Conservation (phyloP, 2,329 filamentous ascomycete genomes). For the Sporothrix brasiliensis region DNA sequence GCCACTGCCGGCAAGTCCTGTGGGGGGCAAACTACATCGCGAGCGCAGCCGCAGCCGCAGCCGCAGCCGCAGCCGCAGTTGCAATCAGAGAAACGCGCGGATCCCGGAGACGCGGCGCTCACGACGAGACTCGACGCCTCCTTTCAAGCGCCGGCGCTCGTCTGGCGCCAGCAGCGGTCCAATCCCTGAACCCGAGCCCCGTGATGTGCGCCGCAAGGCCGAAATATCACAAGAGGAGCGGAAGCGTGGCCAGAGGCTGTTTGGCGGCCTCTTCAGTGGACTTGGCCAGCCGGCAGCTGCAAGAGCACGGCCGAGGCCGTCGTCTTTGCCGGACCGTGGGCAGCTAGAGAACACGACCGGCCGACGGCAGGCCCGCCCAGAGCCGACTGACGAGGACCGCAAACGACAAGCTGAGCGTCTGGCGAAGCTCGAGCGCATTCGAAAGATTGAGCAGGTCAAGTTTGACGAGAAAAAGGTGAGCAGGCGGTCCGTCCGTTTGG, state of each 20-base stretch:
- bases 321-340: background rate
- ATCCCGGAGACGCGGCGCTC: background rate
- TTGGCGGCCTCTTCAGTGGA: constrained; percentile 78
- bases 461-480: constrained; percentile 71
- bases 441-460: constrained; percentile 69
- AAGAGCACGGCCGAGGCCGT: constrained; percentile 66
- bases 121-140: constrained; percentile 2
- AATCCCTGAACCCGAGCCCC: constrained; percentile 14
- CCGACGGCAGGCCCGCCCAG: constrained; percentile 69
- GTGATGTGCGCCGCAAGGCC: constrained; percentile 33
- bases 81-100: background rate
- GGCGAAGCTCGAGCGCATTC: constrained; percentile 61
- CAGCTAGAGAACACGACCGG: background rate
- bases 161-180: background rate
- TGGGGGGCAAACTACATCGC: background rate
- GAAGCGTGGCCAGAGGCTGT: constrained; percentile 81
- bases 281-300: constrained; percentile 69
- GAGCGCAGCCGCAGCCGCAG: constrained; percentile 4
- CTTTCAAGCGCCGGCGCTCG: background rate
- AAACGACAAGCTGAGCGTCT: constrained; percentile 67
- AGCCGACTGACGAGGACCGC: constrained; percentile 72
- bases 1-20: background rate
- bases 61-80: background rate
- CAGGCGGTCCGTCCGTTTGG: background rate
- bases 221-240: constrained; percentile 70